Percentiles rank a stretch among this genome's conserved stretches.
Conservation (phyloP, 805 yeast species). For the Hanseniaspora meyeri region DNA sequence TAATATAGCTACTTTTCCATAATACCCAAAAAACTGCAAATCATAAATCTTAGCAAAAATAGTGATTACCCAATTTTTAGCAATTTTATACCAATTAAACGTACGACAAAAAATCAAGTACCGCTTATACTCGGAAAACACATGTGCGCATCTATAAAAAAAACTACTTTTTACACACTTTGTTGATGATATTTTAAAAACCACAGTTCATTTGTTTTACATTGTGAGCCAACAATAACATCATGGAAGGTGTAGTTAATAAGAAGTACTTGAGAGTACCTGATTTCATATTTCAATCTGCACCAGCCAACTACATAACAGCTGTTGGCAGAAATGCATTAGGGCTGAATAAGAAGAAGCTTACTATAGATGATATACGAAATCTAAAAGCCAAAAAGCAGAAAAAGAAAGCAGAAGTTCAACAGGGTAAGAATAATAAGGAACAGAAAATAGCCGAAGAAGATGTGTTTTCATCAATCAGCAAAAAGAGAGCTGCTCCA, state of each 20-base stretch:
- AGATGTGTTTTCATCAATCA: constrained; percentile 67
- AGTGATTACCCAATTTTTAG: no score
- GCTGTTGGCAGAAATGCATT: constrained; percentile 94
- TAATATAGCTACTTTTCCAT: no score
- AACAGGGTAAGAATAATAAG: constrained; percentile 19
- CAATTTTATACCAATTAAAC: no score
- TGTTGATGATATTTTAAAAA: background rate
- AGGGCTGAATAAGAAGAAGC: constrained; percentile 76
- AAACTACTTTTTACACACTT: background rate
- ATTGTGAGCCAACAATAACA: background rate
- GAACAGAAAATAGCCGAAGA: constrained; percentile 45
- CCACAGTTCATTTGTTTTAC: background rate
- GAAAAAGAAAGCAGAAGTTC: constrained; percentile 19
- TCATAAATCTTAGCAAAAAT: no score
- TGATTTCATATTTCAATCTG: constrained; percentile 64
- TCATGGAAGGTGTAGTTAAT: background rate
- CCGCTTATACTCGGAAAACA: background rate
- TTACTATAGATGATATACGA: constrained; percentile 43
- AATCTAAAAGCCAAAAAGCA: constrained; percentile 26
- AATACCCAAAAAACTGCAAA: no score
- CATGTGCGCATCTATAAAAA: background rate
- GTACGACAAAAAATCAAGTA: background rate
- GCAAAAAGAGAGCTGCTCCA: constrained; percentile 23
- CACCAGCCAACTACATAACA: constrained; percentile 84
- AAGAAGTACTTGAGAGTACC: constrained; percentile 32